A percentile compares a stretch with the other conserved stretches of the same genome.
phyloP scores from a whole-genome alignment of 83 land plant species.

The Picea abies region DNA sequence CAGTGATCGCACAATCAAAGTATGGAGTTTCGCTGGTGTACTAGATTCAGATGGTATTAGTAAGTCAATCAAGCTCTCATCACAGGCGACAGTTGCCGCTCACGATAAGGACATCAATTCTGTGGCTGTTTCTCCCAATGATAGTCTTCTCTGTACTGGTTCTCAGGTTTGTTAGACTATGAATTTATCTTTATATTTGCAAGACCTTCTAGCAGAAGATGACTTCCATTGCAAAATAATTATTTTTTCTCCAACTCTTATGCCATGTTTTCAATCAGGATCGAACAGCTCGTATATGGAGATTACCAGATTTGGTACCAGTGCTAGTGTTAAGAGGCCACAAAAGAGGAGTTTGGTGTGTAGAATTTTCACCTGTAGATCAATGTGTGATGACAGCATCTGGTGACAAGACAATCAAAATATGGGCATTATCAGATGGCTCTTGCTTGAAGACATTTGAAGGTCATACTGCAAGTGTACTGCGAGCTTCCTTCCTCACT shows the following conservation, averaged over 20 bases:
- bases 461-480: conserved; percentile 93
- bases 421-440: conserved; percentile 92
- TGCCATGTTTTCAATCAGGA: conserved; percentile 52
- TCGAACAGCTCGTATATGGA: conserved; percentile 91
- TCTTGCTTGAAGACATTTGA: conserved; percentile 97
- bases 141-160: conserved; percentile 88
- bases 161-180: conserved; percentile 69
- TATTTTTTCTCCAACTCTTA: background rate
- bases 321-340: conserved; percentile 73
- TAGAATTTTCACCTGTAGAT: conserved; percentile 96
- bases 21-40: conserved; percentile 74
- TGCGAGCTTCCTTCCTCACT: conserved; percentile 78
- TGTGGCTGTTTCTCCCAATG: conserved; percentile 89
- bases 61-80: conserved; percentile 43
- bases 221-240: background rate
- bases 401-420: conserved; percentile 87
- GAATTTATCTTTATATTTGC: background rate
- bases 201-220: background rate
- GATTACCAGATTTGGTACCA: conserved; percentile 74
- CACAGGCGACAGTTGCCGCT: conserved; percentile 78
- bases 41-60: conserved; percentile 28
- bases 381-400: conserved; percentile 91
- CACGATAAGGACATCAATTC: conserved; percentile 97
- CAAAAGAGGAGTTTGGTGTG: conserved; percentile 90
- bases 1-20: conserved; percentile 90